phyloP scores from a whole-genome alignment of 768 basidiomycete species.

The Boletus bicolor region DNA sequence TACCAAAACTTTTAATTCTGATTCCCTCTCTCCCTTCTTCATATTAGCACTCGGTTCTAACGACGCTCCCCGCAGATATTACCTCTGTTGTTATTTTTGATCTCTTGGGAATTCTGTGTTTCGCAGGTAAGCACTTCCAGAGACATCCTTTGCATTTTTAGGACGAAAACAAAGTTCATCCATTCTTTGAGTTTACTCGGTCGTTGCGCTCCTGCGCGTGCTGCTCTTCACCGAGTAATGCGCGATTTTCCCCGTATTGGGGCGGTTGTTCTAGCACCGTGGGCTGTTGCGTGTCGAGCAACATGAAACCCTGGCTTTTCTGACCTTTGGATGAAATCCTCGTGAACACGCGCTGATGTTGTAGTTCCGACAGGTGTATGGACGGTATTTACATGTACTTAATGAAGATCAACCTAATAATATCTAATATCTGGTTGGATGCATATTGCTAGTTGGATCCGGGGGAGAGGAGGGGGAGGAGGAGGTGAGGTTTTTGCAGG shows the following conservation, averaged over 20 bases:
- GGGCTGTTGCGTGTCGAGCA: slow-evolving; percentile 33
- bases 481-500: no score
- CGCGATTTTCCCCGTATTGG: slow-evolving; percentile 48
- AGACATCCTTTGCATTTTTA: slow-evolving; percentile 2
- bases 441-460: no score
- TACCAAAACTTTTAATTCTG: slow-evolving; percentile 52
- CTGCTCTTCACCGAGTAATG: slow-evolving; percentile 40
- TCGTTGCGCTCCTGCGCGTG: slow-evolving; percentile 31
- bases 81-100: neutral
- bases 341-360: slow-evolving; percentile 4
- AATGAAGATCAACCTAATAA: neutral
- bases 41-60: slow-evolving; percentile 3
- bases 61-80: neutral
- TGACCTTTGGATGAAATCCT: slow-evolving; percentile 34
- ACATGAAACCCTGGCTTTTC: slow-evolving; percentile 66
- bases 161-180: slow-evolving; percentile 81
- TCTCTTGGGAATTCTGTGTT: neutral
- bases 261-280: slow-evolving; percentile 36
- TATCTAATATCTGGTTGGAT: no score
- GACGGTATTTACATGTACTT: neutral
- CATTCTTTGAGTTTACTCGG: slow-evolving; percentile 69
- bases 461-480: no score
- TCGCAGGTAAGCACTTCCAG: neutral
- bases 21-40: slow-evolving; percentile 17
- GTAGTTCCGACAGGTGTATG: slow-evolving; percentile 4